Base-by-base conservation (phyloP, 345 rosid species). In the Garcia nutans region DNA sequence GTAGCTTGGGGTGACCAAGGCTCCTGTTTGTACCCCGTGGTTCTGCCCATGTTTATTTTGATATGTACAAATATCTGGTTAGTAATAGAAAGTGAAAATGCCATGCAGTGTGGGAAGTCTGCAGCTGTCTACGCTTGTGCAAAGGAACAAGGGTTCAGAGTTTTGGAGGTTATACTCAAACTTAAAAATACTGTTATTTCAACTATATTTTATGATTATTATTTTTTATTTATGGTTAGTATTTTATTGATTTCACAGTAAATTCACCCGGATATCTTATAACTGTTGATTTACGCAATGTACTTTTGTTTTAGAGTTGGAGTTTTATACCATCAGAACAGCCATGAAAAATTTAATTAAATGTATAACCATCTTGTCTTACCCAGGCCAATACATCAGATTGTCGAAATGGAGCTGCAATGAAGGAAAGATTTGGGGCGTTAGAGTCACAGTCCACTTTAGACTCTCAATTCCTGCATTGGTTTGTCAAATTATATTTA, bases 51-150 rank as follows among this genome's bases (percentile, higher is more conserved):
- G 41, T 31, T 20, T 28, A 8, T 50, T 44, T 52, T 74, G 26
- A 20, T 28, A 33, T 17, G 56, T 42, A 52, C 78, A 24, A 75
- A 50, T 49, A 47, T 82, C 56, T 72, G 28, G 41, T 76, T 67
- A 65, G 13, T 56, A 42, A 9, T 12, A 10, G 41, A 24, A 61
- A 41, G 52, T 56, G 68, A 64, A 72, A 65, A 45, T 73, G 2
- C 9, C 57, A 78, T 85, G 82, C 93, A 96, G 98, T 86, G 99
- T 85, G 98, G 99, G 82, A 96, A 96, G 78, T 92, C 98, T 77
- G 93, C 98, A 33, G 97, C 97, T 75, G 78, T 96, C 71, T 88
- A 85, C 65, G 97, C 99, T 73, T 96, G 99, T 80, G 99, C 98
- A 3, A 88, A 85, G 84, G 99, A 93, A 81, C 92, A 92, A 74